A percentile compares a stretch with the other conserved stretches of the same genome.
phyloP scores from a whole-genome alignment of 176 grass and related monocot species.

The Phragmites australis region DNA sequence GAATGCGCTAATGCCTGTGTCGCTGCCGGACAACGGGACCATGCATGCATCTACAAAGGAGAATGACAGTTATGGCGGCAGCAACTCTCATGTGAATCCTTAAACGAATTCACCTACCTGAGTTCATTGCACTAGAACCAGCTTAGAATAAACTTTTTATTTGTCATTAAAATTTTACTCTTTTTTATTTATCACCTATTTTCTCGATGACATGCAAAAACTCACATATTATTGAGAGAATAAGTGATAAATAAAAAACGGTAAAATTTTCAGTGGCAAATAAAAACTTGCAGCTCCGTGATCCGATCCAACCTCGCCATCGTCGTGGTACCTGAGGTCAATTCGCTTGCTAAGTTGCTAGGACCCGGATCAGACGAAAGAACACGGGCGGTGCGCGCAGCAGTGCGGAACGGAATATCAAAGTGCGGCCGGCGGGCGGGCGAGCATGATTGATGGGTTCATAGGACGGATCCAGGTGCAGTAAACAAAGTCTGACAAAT shows the following conservation, averaged over 20 bases:
- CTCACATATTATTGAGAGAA: too few species aligned
- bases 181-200: too few species aligned
- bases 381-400: background rate
- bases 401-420: background rate
- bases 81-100: slow-evolving; percentile 47
- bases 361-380: background rate
- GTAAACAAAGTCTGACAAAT: slow-evolving; percentile 30
- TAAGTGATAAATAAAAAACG: too few species aligned
- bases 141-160: too few species aligned
- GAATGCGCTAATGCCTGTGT: slow-evolving; percentile 34
- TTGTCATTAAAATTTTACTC: too few species aligned
- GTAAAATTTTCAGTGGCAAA: too few species aligned
- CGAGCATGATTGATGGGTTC: slow-evolving; percentile 30
- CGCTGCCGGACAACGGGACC: slow-evolving; percentile 46
- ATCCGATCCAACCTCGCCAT: background rate
- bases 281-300: too few species aligned
- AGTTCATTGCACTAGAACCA: slow-evolving; percentile 28
- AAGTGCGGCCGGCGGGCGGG: slow-evolving; percentile 1
- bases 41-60: slow-evolving; percentile 30
- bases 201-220: too few species aligned
- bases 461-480: slow-evolving; percentile 6
- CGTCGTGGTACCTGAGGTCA: background rate
- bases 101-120: slow-evolving; percentile 45
- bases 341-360: background rate
- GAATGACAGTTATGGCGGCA: slow-evolving; percentile 43